Evolutionary conservation across 148 eudicot species (phyloP).

Genomic region (Spergularia marina): DNA sequence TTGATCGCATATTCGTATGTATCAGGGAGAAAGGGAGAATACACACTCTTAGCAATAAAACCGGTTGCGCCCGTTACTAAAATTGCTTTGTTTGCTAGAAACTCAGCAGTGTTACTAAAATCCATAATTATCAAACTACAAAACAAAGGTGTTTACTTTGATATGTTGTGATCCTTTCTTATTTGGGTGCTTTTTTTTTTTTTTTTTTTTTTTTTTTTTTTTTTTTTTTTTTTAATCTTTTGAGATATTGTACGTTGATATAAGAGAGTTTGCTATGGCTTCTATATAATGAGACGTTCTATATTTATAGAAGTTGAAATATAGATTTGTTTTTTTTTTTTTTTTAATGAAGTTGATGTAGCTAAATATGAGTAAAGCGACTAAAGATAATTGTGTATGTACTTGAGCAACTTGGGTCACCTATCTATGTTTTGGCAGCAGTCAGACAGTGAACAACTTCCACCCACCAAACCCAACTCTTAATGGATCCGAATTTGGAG

Average conservation of each 20-base stretch:
- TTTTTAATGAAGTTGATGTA: background rate
- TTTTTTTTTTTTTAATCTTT: no score
- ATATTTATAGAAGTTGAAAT: background rate
- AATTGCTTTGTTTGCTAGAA: constrained; percentile 16
- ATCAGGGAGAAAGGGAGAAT: background rate
- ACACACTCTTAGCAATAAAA: constrained; percentile 20
- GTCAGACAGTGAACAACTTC: background rate
- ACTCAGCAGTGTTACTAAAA: constrained; percentile 10
- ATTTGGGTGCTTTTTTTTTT: no score
- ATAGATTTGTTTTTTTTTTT: no score
- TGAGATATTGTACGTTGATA: background rate
- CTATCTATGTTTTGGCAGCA: background rate
- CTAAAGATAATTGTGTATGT: background rate
- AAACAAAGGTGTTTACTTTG: background rate
- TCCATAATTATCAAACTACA: constrained; percentile 1
- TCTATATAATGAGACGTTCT: background rate
- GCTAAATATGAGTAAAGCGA: background rate
- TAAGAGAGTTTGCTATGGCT: background rate
- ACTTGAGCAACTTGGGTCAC: background rate
- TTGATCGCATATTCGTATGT: no score
- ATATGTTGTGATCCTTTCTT: background rate
- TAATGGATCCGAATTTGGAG: background rate
- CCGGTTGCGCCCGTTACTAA: constrained; percentile 21
- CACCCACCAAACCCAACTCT: background rate
- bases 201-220: no score